Base-by-base conservation (phyloP, 2,329 filamentous ascomycete genomes). In the Phoma sp. region DNA sequence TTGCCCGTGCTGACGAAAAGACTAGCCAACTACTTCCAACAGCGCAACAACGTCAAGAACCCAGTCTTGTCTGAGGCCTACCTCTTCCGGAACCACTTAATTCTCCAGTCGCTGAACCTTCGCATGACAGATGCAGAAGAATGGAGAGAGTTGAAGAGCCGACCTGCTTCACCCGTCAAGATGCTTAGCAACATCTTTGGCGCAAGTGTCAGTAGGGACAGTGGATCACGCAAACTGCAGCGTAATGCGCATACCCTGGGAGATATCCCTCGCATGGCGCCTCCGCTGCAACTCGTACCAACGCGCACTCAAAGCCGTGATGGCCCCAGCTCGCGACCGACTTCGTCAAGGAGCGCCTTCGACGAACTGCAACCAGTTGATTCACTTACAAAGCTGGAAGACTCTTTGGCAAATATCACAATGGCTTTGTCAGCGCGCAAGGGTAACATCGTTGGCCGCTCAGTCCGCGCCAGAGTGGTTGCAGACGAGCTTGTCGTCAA, bases 131-230 rank as follows among this genome's bases (percentile, higher is more conserved):
- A 83, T 0, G 85, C 56, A 87, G 66, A 89, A 85, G 71, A 70
- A 7, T 65, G 64, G 17, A 63, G 65, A 33, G 74, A 76, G 21
- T 62, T 61, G n/a, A 87, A 86, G 0, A 90, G 91, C 68, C 83
- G 93, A 9, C 87, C 87, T 4, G 85, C 88, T n/a, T 97, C 93
- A 1, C 93, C 93, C 0, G 91, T 96, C 40, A 98, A 97, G 73
- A 82, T 96, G 67, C 80, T 98, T 14, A 96, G 93, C 0, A 96
- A 84, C 67, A 85, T 97, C 47, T 86, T 96, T 65, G 84, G 86
- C 28, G 84, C 86, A 20, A 84, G 82, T 50, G 82, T 76, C 15
- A 74, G 81, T 28, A 81, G 79, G 38, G 74, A 75, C 17, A 61
- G 66, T 28, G 65, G 67, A 18, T 62, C 65, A 26, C 66, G 70